Evolutionary conservation across 1,284 basidiomycete species (phyloP), one percentile per base, ranked within the genome.

Genomic region (Rhodotorula sp.): DNA sequence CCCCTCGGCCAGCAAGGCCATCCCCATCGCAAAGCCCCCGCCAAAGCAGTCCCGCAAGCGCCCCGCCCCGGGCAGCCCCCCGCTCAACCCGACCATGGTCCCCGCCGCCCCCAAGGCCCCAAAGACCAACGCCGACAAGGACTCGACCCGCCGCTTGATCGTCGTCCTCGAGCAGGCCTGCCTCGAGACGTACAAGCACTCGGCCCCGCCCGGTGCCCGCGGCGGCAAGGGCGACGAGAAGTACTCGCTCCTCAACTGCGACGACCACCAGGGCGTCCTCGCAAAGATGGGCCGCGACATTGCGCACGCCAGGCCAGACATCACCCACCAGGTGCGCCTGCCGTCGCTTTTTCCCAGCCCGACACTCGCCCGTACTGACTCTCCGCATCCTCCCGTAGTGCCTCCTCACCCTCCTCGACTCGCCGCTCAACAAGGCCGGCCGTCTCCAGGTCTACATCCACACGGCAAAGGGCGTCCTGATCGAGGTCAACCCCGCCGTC

Each of bases 221-320:
- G 83, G 82, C 58, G 79, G 81, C 8, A 81, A 83, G 52, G 87
- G 87, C 74, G 92, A 95, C 74, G 92, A 93, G 75, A 97, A 98
- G 84, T 98, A 98, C 82, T 94, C 94, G 23, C 84, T 99, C 70
- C 84, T 99, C 77, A 99, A 99, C 83, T 99, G 97, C 83, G 96
- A 99, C 82, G 96, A 99, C 79, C 96, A 99, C 83, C 96, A 99
- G 82, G 93, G 96, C 62, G 97, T 99, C 74, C 85, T 99, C 71
- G 96, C 97, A 12, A 98, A 97, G 84, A 97, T 95, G 7, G 93
- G 94, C 44, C 87, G 96, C 78, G 97, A 99, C 83, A 99, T 99
- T 77, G 95, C 97, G 27, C 95, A 98, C 82, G 96, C 97, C 25
- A 85, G 96, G 74, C 96, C 97, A 9, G 97, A 99, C 82, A 99